phyloP scores from a whole-genome alignment of 768 basidiomycete species.

The Hydnomerulius pinastri region DNA sequence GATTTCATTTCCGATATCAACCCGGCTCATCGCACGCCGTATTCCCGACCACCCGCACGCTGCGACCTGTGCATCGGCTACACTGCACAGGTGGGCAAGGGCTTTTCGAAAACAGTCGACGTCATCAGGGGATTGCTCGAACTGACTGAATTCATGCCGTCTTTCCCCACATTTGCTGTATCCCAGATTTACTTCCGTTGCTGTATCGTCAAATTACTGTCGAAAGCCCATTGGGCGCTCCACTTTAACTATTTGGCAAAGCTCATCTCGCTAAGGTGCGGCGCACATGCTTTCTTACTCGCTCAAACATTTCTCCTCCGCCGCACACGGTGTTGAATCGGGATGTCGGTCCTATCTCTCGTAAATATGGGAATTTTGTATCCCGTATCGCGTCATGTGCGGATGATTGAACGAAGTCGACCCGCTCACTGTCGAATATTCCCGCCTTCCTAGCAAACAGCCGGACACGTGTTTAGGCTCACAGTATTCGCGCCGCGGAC shows the following conservation, averaged over 20 bases:
- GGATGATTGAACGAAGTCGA: slow-evolving; percentile 17
- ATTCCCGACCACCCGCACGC: not conserved
- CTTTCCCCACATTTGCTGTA: not conserved
- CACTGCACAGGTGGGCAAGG: slow-evolving; percentile 10
- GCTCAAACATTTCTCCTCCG: not conserved
- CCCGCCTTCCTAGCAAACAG: not conserved
- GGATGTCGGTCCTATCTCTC: not conserved
- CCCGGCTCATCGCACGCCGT: slow-evolving; percentile 10
- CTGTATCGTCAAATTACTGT: not conserved
- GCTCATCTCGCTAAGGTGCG: slow-evolving; percentile 15
- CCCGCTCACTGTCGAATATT: not conserved
- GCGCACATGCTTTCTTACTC: slow-evolving; percentile 7
- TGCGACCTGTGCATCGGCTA: not conserved
- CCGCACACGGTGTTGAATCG: slow-evolving; percentile 7
- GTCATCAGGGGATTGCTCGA: slow-evolving; percentile 17
- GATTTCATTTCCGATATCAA: slow-evolving; percentile 10
- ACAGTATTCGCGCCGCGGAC: slow-evolving; percentile 15
- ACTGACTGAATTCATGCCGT: not conserved
- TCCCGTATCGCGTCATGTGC: slow-evolving; percentile 1
- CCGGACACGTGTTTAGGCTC: not conserved
- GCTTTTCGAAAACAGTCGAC: slow-evolving; percentile 9
- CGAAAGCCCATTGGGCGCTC: not conserved
- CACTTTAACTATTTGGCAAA: not conserved
- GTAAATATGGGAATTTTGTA: not conserved
- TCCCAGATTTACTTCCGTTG: too few relatives aligned